Percentiles rank a stretch among this genome's conserved stretches.
These are phyloP conservation scores for Ophidiomyces ophidiicola DNA, from an alignment of 2,329 filamentous ascomycete genomes.

Conservation along the genomic window DNA sequence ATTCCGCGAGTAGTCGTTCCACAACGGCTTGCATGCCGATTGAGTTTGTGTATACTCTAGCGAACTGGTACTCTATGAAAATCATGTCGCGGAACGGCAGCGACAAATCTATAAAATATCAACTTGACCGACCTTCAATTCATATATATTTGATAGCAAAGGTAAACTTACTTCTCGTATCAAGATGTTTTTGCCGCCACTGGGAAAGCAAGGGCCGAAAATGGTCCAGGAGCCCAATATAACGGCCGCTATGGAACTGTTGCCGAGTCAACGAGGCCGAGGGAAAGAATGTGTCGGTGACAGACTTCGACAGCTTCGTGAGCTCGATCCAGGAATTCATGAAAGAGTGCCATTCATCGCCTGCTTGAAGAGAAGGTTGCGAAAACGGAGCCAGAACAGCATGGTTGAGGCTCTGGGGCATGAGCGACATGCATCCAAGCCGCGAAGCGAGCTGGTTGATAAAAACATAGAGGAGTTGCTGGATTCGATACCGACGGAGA, in stretches of 20 bases:
- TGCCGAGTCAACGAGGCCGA: conserved; percentile 31
- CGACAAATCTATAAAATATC: conserved; percentile 10
- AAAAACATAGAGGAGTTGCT: conserved; percentile 34
- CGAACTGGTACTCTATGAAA: conserved; percentile 42
- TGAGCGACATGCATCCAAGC: conserved; percentile 41
- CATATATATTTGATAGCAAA: background rate
- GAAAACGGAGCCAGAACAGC: conserved; percentile 31
- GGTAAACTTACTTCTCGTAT: conserved; percentile 12
- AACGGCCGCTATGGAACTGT: conserved; percentile 37
- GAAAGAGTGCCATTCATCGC: conserved; percentile 40
- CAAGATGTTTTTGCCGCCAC: conserved; percentile 31
- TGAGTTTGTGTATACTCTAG: conserved; percentile 32
- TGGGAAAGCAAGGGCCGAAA: conserved; percentile 32
- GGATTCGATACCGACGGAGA: conserved; percentile 23
- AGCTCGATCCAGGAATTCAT: conserved; percentile 43
- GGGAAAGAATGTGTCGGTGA: conserved; percentile 44
- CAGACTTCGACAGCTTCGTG: conserved; percentile 39
- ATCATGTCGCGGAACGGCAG: conserved; percentile 37
- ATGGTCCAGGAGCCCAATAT: conserved; percentile 39
- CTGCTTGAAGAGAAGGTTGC: conserved; percentile 13
- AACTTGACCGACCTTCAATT: background rate
- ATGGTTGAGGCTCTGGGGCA: conserved; percentile 36
- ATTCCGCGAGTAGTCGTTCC: conserved; percentile 37
- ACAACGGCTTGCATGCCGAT: conserved; percentile 47
- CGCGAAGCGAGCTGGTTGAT: conserved; percentile 42